Evolutionary conservation across 106 monocot genomes (phyloP).

Genomic region (Allium sativum): DNA sequence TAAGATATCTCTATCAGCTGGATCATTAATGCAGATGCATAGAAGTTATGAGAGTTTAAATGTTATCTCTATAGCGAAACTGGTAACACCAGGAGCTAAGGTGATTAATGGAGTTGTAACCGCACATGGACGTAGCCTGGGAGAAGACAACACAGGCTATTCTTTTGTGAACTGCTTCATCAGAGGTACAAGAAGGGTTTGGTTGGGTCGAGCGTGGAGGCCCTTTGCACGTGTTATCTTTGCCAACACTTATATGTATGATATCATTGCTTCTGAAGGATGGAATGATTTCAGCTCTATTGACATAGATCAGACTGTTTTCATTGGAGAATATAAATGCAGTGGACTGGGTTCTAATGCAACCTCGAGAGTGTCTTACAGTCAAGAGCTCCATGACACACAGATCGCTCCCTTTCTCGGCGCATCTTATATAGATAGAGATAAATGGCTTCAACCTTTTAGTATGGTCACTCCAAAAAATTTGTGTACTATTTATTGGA

Average conservation of each 20-base stretch:
- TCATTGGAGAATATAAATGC: conserved; percentile 80
- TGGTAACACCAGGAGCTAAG: conserved; percentile 36
- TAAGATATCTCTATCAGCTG: too few relatives aligned
- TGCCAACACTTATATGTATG: conserved; percentile 58
- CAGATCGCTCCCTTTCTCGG: conserved; percentile 57
- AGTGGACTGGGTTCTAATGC: conserved; percentile 52
- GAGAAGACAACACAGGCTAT: conserved; percentile 63
- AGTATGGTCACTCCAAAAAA: neutral
- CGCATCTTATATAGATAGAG: conserved; percentile 58
- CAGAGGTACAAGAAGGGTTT: conserved; percentile 71
- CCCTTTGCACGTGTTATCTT: conserved; percentile 72
- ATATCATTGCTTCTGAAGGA: conserved; percentile 70
- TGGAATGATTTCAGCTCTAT: conserved; percentile 90
- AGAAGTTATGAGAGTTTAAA: too few relatives aligned
- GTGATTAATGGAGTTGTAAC: conserved; percentile 59
- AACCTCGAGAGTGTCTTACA: conserved; percentile 47
- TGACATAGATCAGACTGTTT: conserved; percentile 63
- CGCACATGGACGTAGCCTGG: conserved; percentile 40
- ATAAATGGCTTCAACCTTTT: conserved; percentile 69
- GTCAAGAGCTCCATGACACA: conserved; percentile 45
- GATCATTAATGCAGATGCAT: too few relatives aligned
- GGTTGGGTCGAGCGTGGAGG: conserved; percentile 84
- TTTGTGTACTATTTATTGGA: too few relatives aligned
- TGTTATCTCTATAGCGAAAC: conserved; percentile 60
- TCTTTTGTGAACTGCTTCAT: conserved; percentile 70